Base-by-base conservation (phyloP, 495 filamentous ascomycete species). In the Talaromyces borbonicus region DNA sequence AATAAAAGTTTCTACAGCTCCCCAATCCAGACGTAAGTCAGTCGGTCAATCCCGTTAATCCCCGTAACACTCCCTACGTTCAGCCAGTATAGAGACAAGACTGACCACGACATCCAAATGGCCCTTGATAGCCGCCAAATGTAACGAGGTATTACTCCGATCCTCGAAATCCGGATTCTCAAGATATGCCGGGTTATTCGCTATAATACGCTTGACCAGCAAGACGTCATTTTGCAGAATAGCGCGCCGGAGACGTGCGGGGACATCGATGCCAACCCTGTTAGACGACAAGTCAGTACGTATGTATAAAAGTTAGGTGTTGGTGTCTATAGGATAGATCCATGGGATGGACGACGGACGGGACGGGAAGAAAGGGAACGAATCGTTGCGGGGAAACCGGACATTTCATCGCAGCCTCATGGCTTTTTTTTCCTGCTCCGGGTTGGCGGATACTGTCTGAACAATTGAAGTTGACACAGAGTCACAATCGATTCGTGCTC, bases 161-260 rank as follows among this genome's bases (percentile, higher is more conserved):
- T 74, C 64, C 8, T 42, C 67, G 56, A 73, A 69, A 59, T 88
- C 83, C 1, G 84, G 82, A 58, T 87, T 86, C 55, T 77, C 76
- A n/a, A 92, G 69, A 46, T 77, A 71, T 41, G 61, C 50, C 0
- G 79, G 82, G 54, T 88, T 75, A 54, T 79, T 80, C 46, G 71
- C 71, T 44, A 90, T 69, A 58, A 92, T 84, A 58, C 86, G 83
- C 48, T 71, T 61, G 49, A 85, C 82, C 43, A 90, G 81, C 49
- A 71, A 60, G 49, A 84, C 66, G 65, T 89, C 83, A 55, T 80
- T 75, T 49, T 75, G 68, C 58, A 78, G 72, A 56, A 93, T 88
- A 19, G 85, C 85, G 43, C 80, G 76, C 48, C 81, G 81, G 33
- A 85, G 71, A 45, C 83, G 75, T 59, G 80, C 69, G 40, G 78